Evolutionary conservation across 257 asterid species (phyloP).

Genomic region (Solanum arcanum): DNA sequence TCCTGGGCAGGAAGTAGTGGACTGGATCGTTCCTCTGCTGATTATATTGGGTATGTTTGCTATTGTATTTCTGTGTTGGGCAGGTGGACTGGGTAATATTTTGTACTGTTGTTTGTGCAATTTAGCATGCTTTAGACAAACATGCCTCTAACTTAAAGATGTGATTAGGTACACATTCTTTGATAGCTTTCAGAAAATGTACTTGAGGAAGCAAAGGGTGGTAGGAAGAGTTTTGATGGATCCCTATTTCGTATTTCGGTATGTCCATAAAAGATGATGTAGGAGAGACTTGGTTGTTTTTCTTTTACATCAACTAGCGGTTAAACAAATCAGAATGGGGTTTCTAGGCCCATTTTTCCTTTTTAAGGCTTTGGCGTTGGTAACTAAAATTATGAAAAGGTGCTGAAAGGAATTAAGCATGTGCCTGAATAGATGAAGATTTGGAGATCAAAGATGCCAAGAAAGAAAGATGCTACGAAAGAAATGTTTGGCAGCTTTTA

Average conservation of each 20-base stretch:
- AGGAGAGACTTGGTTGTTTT: not conserved
- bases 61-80: not conserved
- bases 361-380: not conserved
- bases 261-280: not conserved
- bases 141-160: not conserved
- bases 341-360: not conserved
- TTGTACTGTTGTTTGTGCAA: not conserved
- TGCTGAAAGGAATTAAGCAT: not conserved
- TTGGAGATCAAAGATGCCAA: not conserved
- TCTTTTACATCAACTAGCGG: not conserved
- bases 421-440: not conserved
- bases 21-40: slow-evolving; percentile 95
- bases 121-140: not conserved
- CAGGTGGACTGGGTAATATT: not conserved
- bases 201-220: not conserved
- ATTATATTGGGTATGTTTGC: slow-evolving; percentile 69
- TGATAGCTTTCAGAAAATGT: not conserved
- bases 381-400: not conserved
- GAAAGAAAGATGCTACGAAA: not conserved
- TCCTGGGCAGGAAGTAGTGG: slow-evolving; percentile 93
- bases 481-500: not conserved
- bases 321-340: not conserved
- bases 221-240: not conserved
- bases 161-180: not conserved
- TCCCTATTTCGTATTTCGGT: not conserved